A percentile compares a stretch with the other conserved stretches of the same genome.
Conservation (phyloP, 192 early-diverging fungal genomes). For the Backusella tarrabulga region DNA sequence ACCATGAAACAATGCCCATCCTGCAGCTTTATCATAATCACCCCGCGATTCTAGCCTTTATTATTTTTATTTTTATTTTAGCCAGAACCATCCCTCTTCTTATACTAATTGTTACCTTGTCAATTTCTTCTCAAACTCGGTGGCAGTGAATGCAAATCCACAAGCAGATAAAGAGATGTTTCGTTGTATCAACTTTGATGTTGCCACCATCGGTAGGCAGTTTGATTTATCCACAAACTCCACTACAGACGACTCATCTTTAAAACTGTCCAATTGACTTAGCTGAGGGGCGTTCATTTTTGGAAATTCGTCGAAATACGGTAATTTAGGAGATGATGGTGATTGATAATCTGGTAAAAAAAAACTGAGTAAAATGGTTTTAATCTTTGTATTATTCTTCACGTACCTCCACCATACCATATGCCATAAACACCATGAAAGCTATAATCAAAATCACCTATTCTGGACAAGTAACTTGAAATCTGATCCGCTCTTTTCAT, state of each 20-base stretch:
- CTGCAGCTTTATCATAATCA: conserved; percentile 85
- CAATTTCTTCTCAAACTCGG: conserved; percentile 46
- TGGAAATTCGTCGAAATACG: background rate
- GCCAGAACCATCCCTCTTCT: background rate
- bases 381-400: background rate
- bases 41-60: conserved; percentile 65
- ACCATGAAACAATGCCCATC: conserved; percentile 84
- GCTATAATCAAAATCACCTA: conserved; percentile 51
- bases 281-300: background rate
- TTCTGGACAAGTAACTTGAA: conserved; percentile 37
- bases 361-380: background rate
- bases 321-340: conserved; percentile 12
- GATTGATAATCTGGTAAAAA: background rate
- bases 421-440: conserved; percentile 53
- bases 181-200: conserved; percentile 45
- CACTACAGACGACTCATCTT: background rate
- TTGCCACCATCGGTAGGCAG: conserved; percentile 37
- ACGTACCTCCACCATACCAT: conserved; percentile 27
- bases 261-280: background rate
- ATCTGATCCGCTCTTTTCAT: conserved; percentile 44
- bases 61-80: background rate
- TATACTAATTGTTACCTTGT: conserved; percentile 30
- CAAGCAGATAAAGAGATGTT: conserved; percentile 48
- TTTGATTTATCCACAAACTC: background rate
- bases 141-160: conserved; percentile 47